Evolutionary conservation across 2,329 filamentous ascomycete genomes (phyloP).

Genomic region (Zymoseptoria pseudotritici): DNA sequence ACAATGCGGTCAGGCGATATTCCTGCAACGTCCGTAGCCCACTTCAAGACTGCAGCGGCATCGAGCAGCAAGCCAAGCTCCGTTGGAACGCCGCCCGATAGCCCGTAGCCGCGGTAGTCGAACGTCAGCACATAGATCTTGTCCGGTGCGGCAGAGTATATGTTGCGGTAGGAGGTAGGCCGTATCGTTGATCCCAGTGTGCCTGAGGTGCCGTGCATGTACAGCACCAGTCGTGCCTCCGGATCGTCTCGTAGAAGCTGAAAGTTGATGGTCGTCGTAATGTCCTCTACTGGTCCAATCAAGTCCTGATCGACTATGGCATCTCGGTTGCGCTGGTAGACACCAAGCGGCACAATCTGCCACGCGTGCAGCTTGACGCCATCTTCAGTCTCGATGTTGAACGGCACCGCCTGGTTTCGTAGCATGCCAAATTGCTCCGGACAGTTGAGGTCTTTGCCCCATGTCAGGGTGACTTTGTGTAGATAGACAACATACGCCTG

Average conservation of each 20-base stretch:
- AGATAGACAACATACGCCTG: constrained; percentile 53
- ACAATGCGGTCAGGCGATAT: constrained; percentile 50
- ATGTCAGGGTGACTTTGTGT: constrained; percentile 47
- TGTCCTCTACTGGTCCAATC: constrained; percentile 44
- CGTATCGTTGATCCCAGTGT: constrained; percentile 51
- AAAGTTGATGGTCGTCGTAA: constrained; percentile 53
- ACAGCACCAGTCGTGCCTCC: constrained; percentile 55
- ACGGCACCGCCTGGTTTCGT: constrained; percentile 44
- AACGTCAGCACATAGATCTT: constrained; percentile 53
- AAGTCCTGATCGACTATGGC: constrained; percentile 35
- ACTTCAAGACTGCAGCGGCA: constrained; percentile 46
- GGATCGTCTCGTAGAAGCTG: constrained; percentile 56
- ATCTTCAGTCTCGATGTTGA: constrained; percentile 38
- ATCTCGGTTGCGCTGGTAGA: constrained; percentile 38
- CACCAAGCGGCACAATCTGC: constrained; percentile 43
- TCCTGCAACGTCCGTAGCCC: constrained; percentile 45
- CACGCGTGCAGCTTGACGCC: constrained; percentile 41
- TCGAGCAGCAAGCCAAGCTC: constrained; percentile 50
- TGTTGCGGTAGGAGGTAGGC: constrained; percentile 49
- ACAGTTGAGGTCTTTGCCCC: constrained; percentile 45
- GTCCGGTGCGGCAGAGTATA: constrained; percentile 38
- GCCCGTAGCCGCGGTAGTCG: constrained; percentile 57
- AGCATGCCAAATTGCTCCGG: constrained; percentile 45
- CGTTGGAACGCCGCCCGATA: constrained; percentile 46
- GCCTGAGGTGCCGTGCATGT: constrained; percentile 52